phyloP scores from a whole-genome alignment of 805 yeast species.

The Saccharomyces jurei region DNA sequence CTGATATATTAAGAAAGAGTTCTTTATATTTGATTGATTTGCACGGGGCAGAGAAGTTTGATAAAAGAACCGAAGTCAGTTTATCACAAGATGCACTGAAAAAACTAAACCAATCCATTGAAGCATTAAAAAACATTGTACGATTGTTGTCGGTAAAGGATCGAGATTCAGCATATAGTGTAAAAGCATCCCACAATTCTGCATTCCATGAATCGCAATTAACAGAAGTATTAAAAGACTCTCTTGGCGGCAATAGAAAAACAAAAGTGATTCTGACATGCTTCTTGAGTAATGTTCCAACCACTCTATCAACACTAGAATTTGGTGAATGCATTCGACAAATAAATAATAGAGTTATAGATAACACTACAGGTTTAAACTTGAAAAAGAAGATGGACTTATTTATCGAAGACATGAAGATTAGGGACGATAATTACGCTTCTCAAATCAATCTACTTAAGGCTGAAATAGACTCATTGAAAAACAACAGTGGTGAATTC shows the following conservation, averaged over 20 bases:
- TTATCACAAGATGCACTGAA: constrained; percentile 74
- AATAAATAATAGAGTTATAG: constrained; percentile 5
- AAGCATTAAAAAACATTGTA: constrained; percentile 74
- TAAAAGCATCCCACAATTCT: constrained; percentile 19
- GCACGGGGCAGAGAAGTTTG: constrained; percentile 64
- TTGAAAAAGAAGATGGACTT: constrained; percentile 36
- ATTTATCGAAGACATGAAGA: constrained; percentile 39
- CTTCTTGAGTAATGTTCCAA: constrained; percentile 45
- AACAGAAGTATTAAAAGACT: constrained; percentile 69
- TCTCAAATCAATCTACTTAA: constrained; percentile 8
- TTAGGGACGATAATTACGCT: constrained; percentile 22
- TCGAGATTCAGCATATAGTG: not conserved
- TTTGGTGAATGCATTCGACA: constrained; percentile 43
- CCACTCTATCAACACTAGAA: constrained; percentile 48
- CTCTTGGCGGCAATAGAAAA: constrained; percentile 75
- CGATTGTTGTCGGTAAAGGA: constrained; percentile 51
- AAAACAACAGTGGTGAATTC: not conserved
- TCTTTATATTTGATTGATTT: constrained; percentile 70
- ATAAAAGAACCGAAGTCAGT: constrained; percentile 50
- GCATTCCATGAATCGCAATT: constrained; percentile 71
- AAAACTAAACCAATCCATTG: constrained; percentile 70
- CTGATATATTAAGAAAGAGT: constrained; percentile 33
- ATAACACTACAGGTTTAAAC: constrained; percentile 43
- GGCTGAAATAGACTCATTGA: constrained; percentile 5
- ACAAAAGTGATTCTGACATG: constrained; percentile 69